A percentile compares a stretch with the other conserved stretches of the same genome.
Evolutionary conservation across 106 monocot genomes (phyloP).

Genomic region (Posidonia australis): DNA sequence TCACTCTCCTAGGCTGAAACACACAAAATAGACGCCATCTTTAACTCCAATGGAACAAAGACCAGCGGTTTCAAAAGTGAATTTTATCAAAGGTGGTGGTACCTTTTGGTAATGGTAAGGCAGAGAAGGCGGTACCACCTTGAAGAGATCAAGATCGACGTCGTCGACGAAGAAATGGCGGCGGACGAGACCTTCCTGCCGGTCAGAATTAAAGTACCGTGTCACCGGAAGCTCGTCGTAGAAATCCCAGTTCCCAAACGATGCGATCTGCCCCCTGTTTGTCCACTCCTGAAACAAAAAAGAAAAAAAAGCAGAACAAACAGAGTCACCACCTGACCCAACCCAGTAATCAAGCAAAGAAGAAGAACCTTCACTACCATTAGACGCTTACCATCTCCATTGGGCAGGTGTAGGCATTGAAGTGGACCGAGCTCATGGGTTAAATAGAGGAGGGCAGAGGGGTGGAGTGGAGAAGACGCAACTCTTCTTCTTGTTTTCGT

Average conservation of each 20-base stretch:
- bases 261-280: slow-evolving; percentile 8
- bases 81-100: not conserved
- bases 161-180: slow-evolving; percentile 9
- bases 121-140: slow-evolving; percentile 1
- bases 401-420: not conserved
- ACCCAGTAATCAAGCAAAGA: not conserved
- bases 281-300: slow-evolving; percentile 2
- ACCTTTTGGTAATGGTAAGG: not conserved
- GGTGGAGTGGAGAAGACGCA: not conserved
- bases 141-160: slow-evolving; percentile 8
- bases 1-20: slow-evolving; percentile 4
- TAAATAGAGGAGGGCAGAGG: not conserved
- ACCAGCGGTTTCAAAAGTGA: not conserved
- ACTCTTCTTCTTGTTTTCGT: too few species aligned
- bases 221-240: slow-evolving; percentile 15
- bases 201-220: slow-evolving; percentile 9
- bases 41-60: not conserved
- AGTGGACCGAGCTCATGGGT: not conserved
- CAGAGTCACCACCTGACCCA: not conserved
- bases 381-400: not conserved
- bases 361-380: too few species aligned
- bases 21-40: not conserved
- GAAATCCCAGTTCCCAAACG: slow-evolving; percentile 25
- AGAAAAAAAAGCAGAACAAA: not conserved
- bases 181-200: not conserved